Base-by-base conservation (phyloP, 164 flowering plant species). In the Santalum album region DNA sequence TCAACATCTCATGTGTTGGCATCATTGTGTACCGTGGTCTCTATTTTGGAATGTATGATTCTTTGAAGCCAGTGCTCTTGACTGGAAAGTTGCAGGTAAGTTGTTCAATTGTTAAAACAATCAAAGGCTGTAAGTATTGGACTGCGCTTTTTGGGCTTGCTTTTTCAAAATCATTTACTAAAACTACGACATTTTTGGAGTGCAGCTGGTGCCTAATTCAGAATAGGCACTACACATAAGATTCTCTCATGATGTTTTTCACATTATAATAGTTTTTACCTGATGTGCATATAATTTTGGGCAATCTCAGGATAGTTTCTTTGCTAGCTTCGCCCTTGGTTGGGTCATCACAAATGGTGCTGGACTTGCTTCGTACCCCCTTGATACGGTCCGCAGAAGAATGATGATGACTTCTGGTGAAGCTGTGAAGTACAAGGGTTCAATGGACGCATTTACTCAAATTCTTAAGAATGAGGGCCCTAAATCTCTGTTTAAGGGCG, bases 41-140 rank as follows among this genome's bases (percentile, higher is more conserved):
- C 36, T 86, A 83, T 79, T 86, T 86, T 52, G 90, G 95, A 62
- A 72, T 86, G 86, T 83, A 86, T 50, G 95, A 86, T 54, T 84
- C 95, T 34, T 57, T 87, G 74, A 87, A 87, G 78, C 95, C 95
- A 0, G 86, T 79, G 5, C 11, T 84, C 22, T 74, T 81, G 32
- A 72, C 79, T 9, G 85, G 85, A 62, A 62, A 72, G 23, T 7
- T 82, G 61, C 82, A 82, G 89, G 95, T 86, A 56, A 53, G 75
- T 72, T 45, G 15, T 6, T 45, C n/a, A 29, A 29, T n/a, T n/a
- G 34, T 29, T 29, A 29, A n/a, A n/a, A n/a, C n/a, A n/a, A n/a
- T n/a, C n/a, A n/a, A n/a, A n/a, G n/a, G n/a, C n/a, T n/a, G n/a
- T n/a, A n/a, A n/a, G n/a, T n/a, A n/a, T n/a, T n/a, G n/a, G n/a